Conservation (phyloP, 2,329 filamentous ascomycete genomes). For the Paecilomyces niveus region DNA sequence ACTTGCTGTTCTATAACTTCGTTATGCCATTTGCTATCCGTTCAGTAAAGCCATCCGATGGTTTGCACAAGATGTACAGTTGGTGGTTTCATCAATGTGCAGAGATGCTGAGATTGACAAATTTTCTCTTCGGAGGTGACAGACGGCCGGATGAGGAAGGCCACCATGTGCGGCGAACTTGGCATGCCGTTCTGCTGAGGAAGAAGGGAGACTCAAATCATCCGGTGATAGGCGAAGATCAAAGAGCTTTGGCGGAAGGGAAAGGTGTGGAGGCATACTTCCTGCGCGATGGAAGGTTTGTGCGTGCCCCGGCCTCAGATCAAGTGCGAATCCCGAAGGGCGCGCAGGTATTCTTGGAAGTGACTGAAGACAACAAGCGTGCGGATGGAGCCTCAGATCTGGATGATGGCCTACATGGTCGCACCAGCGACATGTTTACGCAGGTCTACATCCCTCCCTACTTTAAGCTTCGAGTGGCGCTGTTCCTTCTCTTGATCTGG, state of each 20-base stretch:
- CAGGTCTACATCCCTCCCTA: constrained; percentile 76
- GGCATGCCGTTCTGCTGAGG: constrained; percentile 37
- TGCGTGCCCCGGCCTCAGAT: constrained; percentile 88
- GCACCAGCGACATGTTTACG: constrained; percentile 56
- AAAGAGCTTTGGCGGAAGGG: constrained; percentile 32
- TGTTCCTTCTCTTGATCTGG: constrained; percentile 90
- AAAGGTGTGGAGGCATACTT: constrained; percentile 43
- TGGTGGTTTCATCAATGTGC: constrained; percentile 97
- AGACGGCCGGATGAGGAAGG: constrained; percentile 77
- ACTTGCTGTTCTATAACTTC: constrained; percentile 95
- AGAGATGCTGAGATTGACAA: constrained; percentile 68
- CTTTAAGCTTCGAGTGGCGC: constrained; percentile 71
- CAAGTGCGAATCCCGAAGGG: constrained; percentile 91
- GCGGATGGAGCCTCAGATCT: constrained; percentile 52
- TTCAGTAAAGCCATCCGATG: constrained; percentile 78
- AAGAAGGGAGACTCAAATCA: constrained; percentile 31
- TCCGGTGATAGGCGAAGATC: constrained; percentile 26
- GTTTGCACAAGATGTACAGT: constrained; percentile 74
- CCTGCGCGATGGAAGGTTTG: constrained; percentile 68
- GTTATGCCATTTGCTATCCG: constrained; percentile 81
- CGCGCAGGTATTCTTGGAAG: constrained; percentile 69
- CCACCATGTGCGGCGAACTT: constrained; percentile 53
- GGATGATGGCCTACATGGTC: constrained; percentile 53
- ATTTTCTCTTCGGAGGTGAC: constrained; percentile 81
- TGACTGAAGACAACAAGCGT: constrained; percentile 59